Percentiles rank a stretch among this genome's conserved stretches.
Conservation (phyloP, 1,284 basidiomycete species). For the Sporisorium iseilematis-ciliati region DNA sequence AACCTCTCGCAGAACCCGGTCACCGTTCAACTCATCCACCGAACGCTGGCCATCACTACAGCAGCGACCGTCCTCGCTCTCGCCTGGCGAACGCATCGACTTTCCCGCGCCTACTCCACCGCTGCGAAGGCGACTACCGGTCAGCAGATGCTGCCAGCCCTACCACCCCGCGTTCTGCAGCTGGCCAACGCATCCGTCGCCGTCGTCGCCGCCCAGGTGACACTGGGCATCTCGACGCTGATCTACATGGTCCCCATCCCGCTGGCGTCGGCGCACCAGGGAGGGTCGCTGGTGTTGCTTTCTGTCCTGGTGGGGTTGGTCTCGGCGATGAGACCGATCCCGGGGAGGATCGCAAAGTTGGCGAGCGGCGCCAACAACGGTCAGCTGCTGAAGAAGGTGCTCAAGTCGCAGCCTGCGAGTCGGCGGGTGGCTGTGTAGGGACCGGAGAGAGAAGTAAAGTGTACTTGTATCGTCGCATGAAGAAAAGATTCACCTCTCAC, state of each 20-base stretch:
- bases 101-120: conserved; percentile 56
- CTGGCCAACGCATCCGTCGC: conserved; percentile 80
- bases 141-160: conserved; percentile 73
- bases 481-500: conserved; percentile 4
- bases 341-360: neutral
- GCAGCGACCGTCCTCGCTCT: conserved; percentile 38
- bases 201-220: conserved; percentile 87
- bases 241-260: conserved; percentile 93
- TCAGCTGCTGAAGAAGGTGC: conserved; percentile 13
- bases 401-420: neutral
- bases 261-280: conserved; percentile 92
- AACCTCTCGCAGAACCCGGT: conserved; percentile 98
- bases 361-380: neutral
- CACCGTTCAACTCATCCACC: conserved; percentile 96
- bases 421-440: neutral
- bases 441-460: too few species aligned
- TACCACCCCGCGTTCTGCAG: conserved; percentile 79
- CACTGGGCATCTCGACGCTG: conserved; percentile 90
- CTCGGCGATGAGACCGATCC: conserved; percentile 32
- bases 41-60: conserved; percentile 78
- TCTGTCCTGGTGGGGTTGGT: conserved; percentile 27
- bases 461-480: neutral
- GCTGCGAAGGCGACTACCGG: conserved; percentile 1
- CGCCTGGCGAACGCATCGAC: conserved; percentile 73
- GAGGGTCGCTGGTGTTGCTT: conserved; percentile 89